phyloP scores from a whole-genome alignment of 164 flowering plant species.

The Macadamia tetraphylla region DNA sequence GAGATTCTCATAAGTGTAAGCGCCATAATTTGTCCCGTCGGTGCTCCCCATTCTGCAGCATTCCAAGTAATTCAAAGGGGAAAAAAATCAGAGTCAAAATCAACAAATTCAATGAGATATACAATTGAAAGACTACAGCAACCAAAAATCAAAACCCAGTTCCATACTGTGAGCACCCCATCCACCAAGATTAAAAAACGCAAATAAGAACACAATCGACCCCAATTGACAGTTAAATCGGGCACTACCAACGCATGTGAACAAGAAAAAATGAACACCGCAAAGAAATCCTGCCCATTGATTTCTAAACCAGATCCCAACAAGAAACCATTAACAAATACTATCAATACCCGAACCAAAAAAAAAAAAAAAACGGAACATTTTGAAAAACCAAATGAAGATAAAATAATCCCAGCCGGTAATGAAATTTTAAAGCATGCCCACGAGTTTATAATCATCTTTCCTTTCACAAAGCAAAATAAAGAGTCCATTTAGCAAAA shows the following conservation, averaged over 20 bases:
- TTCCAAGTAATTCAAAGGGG: not conserved
- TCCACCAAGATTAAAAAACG: too few species aligned
- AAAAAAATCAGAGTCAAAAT: not conserved
- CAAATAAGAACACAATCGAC: too few species aligned
- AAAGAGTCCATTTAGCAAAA: not conserved
- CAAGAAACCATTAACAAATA: not conserved
- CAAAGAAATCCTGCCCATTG: not conserved
- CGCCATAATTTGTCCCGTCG: slow-evolving; percentile 52
- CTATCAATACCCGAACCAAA: not conserved
- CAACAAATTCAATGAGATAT: not conserved
- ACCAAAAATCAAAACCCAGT: not conserved
- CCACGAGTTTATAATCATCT: not conserved
- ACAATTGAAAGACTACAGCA: not conserved
- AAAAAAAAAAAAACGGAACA: too few species aligned
- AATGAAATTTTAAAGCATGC: too few species aligned
- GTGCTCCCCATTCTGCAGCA: slow-evolving; percentile 69
- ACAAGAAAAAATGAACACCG: not conserved
- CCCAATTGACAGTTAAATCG: too few species aligned
- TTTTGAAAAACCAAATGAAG: too few species aligned
- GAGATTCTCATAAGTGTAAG: slow-evolving; percentile 72
- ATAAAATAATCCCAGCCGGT: too few species aligned
- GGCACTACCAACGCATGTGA: too few species aligned
- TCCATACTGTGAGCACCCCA: too few species aligned
- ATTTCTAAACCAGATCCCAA: not conserved
- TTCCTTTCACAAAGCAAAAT: not conserved